Conservation (phyloP, 306 rosid genomes). For the Lagenaria siceraria region DNA sequence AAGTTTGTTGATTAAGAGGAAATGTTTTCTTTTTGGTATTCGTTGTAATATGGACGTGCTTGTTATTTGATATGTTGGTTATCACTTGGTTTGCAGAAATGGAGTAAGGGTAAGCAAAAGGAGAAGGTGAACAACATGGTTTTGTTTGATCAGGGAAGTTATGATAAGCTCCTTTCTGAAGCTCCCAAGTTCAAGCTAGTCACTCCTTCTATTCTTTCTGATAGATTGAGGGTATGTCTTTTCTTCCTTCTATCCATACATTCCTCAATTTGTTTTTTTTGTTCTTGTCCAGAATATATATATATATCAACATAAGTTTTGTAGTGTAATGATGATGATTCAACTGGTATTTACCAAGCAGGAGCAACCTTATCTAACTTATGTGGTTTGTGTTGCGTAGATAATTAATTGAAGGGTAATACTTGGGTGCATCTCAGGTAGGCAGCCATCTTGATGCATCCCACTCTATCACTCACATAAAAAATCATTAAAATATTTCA, state of each 20-base stretch:
- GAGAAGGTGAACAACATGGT: constrained; percentile 23
- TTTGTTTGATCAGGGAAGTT: constrained; percentile 15
- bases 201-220: constrained; percentile 19
- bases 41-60: neutral
- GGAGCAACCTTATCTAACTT: too few relatives aligned
- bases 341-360: neutral
- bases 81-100: constrained; percentile 1
- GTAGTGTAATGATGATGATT: neutral
- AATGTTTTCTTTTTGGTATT: neutral
- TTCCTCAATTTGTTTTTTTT: neutral
- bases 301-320: neutral
- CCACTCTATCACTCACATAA: too few relatives aligned
- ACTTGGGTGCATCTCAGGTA: too few relatives aligned
- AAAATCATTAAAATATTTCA: too few relatives aligned
- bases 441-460: too few relatives aligned
- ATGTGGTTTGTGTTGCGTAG: neutral
- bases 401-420: neutral
- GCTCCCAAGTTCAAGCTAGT: constrained; percentile 18
- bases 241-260: neutral
- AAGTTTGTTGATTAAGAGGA: neutral
- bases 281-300: neutral
- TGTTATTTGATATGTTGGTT: neutral
- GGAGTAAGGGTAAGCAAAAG: constrained; percentile 23
- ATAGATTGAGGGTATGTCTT: constrained; percentile 16
- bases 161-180: constrained; percentile 17